Percentiles rank a stretch among this genome's conserved stretches.
phyloP scores from a whole-genome alignment of 2,329 filamentous ascomycete species.

The Onygena corvina region DNA sequence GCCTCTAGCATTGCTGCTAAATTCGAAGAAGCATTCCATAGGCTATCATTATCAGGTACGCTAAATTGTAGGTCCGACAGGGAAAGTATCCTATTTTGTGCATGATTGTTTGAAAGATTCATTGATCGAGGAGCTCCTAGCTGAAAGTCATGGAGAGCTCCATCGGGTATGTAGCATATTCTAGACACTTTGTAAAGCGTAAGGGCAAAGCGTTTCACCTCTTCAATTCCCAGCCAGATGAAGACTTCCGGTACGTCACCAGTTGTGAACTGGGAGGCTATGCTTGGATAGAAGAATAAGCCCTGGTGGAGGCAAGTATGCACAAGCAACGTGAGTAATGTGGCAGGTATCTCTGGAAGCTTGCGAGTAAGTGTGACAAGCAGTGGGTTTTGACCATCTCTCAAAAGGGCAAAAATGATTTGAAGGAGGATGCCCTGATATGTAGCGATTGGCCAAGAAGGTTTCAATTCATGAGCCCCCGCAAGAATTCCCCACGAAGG shows the following conservation, averaged over 20 bases:
- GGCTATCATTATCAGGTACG: neutral
- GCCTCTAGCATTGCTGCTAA: neutral
- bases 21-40: neutral
- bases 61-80: neutral
- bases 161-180: neutral
- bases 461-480: conserved; percentile 7
- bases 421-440: conserved; percentile 26
- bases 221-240: conserved; percentile 21
- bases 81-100: neutral
- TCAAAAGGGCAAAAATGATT: conserved; percentile 20
- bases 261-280: conserved; percentile 15
- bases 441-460: conserved; percentile 22
- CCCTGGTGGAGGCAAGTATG: conserved; percentile 21
- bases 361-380: neutral
- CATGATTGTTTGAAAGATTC: no score
- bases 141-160: no score
- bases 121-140: no score
- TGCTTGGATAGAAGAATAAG: conserved; percentile 23
- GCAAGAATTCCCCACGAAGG: conserved; percentile 7
- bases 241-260: conserved; percentile 13
- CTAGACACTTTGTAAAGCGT: conserved; percentile 20
- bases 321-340: conserved; percentile 19
- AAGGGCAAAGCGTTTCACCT: conserved; percentile 23
- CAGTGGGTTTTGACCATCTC: neutral
- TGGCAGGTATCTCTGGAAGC: conserved; percentile 6